Percentiles rank a stretch among this genome's conserved stretches.
Evolutionary conservation across 345 rosid species (phyloP).

Genomic region (Citrus sinensis): DVS_A1.0 CM039165.1:21760001-21760500

Average conservation of each 20-base stretch:
- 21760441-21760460: not conserved
- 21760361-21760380: not conserved
- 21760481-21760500: not conserved
- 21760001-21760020: not conserved
- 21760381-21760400: not conserved
- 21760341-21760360: not conserved
- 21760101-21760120: not conserved
- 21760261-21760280: not conserved
- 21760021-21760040: not conserved
- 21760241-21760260: not conserved
- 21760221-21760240: not conserved
- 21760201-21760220: not conserved
- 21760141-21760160: not conserved
- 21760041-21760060: not conserved
- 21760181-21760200: not conserved
- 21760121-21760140: not conserved
- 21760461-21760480: not conserved
- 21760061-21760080: not conserved
- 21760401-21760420: not conserved
- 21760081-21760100: not conserved
- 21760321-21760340: not conserved
- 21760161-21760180: not conserved
- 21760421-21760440: not conserved
- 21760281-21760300: not conserved
- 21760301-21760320: not conserved